Evolutionary conservation across 257 asterid genomes (phyloP), one percentile per base, ranked within the genome.

Genomic region (Ligustrum vulgare): DNA sequence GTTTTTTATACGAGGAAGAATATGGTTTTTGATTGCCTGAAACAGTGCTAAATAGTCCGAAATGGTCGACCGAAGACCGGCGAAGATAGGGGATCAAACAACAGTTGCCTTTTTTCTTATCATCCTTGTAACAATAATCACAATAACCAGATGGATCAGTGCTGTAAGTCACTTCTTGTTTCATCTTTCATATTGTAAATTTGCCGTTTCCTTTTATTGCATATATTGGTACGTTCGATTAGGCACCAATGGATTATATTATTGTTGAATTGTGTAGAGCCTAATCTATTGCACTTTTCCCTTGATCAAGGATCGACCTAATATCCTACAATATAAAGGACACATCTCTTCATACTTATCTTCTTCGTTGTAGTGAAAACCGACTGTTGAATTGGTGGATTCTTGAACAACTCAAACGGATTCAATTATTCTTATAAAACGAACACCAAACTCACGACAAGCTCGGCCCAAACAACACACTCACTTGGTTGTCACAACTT

Each of bases 111-210:
- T 86, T 35, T 82, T 78, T 67, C 81, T 91, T 34, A 72, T 71
- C 35, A 45, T 85, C 75, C 49, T 89, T 58, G 28, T 83, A 77
- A 51, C 81, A 76, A 16, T 83, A 16, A 88, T 77, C 43, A 68
- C 85, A 3, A 69, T 89, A 36, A 80, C 84, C 68, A 84, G 71
- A 79, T 88, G 92, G 93, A 84, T 83, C 67, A 83, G 89, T 68
- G 7, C 82, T 10, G 98, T 92, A 88, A 80, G 91, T 75, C 23
- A 5, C 32, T 9, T 34, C 16, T 25, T 25, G 20, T 63, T 39
- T 33, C 72, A 43, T 34, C 7, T 71, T 33, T 22, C 23, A 31
- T 28, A 28, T 34, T 10, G 11, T 13, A 5, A 8, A 67, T n/a
- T 35, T 58, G 35, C 23, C 3, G 16, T 37, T 41, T 67, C 8